Base-by-base conservation (phyloP, 108 stramenopile species). In the Licmophora abbreviata region DNA sequence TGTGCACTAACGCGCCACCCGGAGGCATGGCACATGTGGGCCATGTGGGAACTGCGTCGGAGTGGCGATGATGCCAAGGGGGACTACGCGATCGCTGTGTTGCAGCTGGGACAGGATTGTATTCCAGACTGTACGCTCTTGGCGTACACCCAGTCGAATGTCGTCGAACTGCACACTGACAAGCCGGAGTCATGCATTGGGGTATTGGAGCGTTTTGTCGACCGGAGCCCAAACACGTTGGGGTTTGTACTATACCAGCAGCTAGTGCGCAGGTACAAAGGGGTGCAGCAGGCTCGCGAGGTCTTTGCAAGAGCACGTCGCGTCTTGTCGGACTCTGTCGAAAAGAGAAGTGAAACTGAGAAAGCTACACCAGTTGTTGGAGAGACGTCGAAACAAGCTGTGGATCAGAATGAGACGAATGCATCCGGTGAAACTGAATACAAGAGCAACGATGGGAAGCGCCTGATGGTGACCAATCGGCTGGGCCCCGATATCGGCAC, bases 11-110 rank as follows among this genome's bases (percentile, higher is more conserved):
- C n/a, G n/a, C 42, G 70, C n/a, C 66, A 71, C 59, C 73, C 73
- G 9, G 91, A 92, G 56, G 75, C 74, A 20, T 93, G 92, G 92
- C 77, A 82, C 29, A 85, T 82, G 68, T 93, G 92, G 92, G 73
- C 79, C 57, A 75, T 67, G 56, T 93, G 85, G 83, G 92, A 93
- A 58, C 54, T 79, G 23, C 43, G 64, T 32, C 73, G 69, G 42
- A 53, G 60, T 41, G 58, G 41, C 23, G 75, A 47, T 31, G 29
- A 43, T 61, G 6, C 56, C 31, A 64, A 63, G 15, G 66, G 56
- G 9, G 49, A 61, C 18, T 60, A 76, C 12, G 65, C 87, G 25
- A 34, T 75, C 28, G 67, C 73, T 28, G 84, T 90, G 7, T 60
- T 90, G 62, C 44, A 69, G 50, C 44, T 83, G 47, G 88, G 68